These are phyloP conservation scores for Mycena floridula DNA, from an alignment of 768 basidiomycete genomes.

Conservation along the genomic window DNA sequence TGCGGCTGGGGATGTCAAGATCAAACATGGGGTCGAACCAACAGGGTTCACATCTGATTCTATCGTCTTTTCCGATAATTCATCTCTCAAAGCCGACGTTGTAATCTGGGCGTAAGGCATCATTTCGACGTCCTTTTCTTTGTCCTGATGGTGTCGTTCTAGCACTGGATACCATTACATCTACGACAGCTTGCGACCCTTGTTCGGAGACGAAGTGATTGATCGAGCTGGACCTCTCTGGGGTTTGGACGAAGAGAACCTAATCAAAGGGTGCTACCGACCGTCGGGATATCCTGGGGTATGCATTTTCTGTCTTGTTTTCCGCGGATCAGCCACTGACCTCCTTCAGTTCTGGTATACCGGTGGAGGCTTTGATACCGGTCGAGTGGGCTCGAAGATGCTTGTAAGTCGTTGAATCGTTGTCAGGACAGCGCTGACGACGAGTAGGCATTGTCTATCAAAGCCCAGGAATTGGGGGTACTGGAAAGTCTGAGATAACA, in stretches of 20 bases:
- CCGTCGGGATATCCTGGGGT: constrained; percentile 39
- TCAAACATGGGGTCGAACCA: constrained; percentile 49
- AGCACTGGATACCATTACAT: constrained; percentile 28
- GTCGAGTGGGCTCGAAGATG: no score
- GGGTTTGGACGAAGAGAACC: constrained; percentile 36
- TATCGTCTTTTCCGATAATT: constrained; percentile 32
- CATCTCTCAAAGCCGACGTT: constrained; percentile 32
- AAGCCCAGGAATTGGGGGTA: no score
- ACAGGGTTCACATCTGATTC: constrained; percentile 25
- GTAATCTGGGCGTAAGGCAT: constrained; percentile 36
- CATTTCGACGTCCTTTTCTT: neutral
- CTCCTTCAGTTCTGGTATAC: no score
- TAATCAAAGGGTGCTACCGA: constrained; percentile 27
- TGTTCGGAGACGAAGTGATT: constrained; percentile 31
- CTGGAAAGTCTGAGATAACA: no score
- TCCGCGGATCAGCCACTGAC: no score
- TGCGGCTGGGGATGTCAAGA: constrained; percentile 46
- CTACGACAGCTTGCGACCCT: constrained; percentile 18
- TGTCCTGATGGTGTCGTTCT: neutral
- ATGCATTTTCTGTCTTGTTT: neutral
- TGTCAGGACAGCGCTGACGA: no score
- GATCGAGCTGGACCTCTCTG: constrained; percentile 24
- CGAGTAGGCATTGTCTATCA: no score
- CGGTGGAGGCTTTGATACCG: no score
- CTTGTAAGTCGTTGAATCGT: no score